Evolutionary conservation across 2,329 filamentous ascomycete genomes (phyloP), one percentile per base, ranked within the genome.

Genomic region (Aspergillus sp.): DNA sequence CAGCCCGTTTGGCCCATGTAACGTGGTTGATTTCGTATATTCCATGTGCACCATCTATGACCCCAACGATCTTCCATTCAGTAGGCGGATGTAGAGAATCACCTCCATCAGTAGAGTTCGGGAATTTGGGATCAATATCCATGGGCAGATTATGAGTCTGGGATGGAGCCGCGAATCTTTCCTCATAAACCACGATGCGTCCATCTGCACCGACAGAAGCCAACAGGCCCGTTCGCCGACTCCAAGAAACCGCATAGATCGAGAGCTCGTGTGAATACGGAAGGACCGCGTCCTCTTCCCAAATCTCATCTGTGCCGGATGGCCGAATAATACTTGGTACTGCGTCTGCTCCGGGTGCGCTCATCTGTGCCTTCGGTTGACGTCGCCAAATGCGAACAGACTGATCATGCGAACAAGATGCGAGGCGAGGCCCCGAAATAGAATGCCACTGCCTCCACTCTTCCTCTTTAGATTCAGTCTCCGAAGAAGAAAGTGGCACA

Each of bases 1-100:
- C 92, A 56, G 85, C 89, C 56, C 93, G 82, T 65, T 83, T 85
- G 63, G 91, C 92, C 95, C 95, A 99, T 2, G 85, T 86, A 48
- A 95, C 83, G 74, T 97, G 92, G 68, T 99, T 99, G 62, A 98
- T 83, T 76, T 99, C 95, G 69, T 93, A 97, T 2, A 96, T 90
- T 1, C 91, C 93, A 72, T 99, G 95, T 2, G 88, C 90, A 34
- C 87, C 88, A 48, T 88, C 81, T 1, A 89, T 70, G n/a, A 84
- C 83, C 0, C 86, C 85, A 15, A 96, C 69, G 3, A 93, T 75
- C 6, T 81, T 80, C 95, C 95, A 98, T 58, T 84, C 81, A 1
- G 82, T 84, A 49, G 55, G 67, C 49, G 63, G 56, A 18, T 32
- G 62, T 9, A 9, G n/a, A 15, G 44, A 20, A 48, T 17, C 4